A percentile compares a stretch with the other conserved stretches of the same genome.
These are phyloP conservation scores for Hymenoscyphus occultus DNA, from an alignment of 2,329 filamentous ascomycete genomes.

Conservation along the genomic window DNA sequence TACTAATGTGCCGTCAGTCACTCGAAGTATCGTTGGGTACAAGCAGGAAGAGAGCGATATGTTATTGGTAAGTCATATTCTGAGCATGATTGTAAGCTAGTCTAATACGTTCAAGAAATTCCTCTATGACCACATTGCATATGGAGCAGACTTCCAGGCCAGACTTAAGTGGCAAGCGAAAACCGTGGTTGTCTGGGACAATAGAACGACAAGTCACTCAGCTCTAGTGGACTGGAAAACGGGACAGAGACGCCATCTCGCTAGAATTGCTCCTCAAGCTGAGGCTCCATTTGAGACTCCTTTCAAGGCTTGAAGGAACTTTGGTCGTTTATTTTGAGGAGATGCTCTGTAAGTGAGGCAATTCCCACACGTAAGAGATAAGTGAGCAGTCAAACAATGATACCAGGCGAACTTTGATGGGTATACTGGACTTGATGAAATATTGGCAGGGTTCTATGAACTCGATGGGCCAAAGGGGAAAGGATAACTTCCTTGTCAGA, in stretches of 20 bases:
- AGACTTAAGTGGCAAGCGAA: constrained; percentile 73
- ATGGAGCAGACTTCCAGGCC: constrained; percentile 69
- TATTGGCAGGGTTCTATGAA: too few species aligned
- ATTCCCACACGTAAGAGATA: too few species aligned
- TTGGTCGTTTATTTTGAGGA: background rate
- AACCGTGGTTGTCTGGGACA: constrained; percentile 88
- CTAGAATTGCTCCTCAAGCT: constrained; percentile 78
- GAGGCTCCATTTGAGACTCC: constrained; percentile 74
- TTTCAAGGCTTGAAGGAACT: constrained; percentile 35
- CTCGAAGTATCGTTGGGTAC: constrained; percentile 73
- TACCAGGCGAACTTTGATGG: too few species aligned
- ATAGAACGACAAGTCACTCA: constrained; percentile 74
- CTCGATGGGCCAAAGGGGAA: too few species aligned
- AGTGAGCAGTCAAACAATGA: too few species aligned
- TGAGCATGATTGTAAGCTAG: constrained; percentile 43
- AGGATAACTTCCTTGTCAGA: too few species aligned
- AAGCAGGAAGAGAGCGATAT: constrained; percentile 85
- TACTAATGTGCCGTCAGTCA: constrained; percentile 51
- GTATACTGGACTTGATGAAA: background rate
- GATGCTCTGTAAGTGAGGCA: background rate
- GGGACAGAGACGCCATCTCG: constrained; percentile 74
- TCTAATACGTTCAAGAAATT: constrained; percentile 70
- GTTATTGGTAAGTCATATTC: constrained; percentile 45
- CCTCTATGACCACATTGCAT: constrained; percentile 71
- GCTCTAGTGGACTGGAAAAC: constrained; percentile 80